These are phyloP conservation scores for Phoma herbarum DNA, from an alignment of 2,329 filamentous ascomycete genomes.

Conservation along the genomic window DNA sequence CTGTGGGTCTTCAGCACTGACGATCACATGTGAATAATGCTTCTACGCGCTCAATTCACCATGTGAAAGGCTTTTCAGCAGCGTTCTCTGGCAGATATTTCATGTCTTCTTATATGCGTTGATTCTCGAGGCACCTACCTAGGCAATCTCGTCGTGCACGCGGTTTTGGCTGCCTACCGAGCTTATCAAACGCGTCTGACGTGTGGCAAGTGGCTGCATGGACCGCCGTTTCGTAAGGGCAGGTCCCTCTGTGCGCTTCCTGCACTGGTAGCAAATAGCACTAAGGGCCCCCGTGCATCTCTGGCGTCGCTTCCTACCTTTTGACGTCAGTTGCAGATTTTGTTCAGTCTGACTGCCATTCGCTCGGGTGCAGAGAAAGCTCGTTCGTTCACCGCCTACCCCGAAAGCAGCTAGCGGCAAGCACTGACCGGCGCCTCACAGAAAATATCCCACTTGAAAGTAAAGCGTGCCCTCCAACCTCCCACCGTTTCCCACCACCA, in stretches of 20 bases:
- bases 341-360: constrained; percentile 17
- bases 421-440: constrained; percentile 24
- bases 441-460: constrained; percentile 26
- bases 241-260: constrained; percentile 8
- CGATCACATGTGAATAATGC: neutral
- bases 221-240: constrained; percentile 11
- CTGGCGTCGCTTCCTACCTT: neutral
- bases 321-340: constrained; percentile 17
- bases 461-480: constrained; percentile 19
- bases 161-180: constrained; percentile 11
- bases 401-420: constrained; percentile 24
- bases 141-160: neutral
- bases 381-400: constrained; percentile 25
- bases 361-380: constrained; percentile 20
- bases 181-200: constrained; percentile 7
- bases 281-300: neutral
- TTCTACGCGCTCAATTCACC: neutral
- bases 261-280: constrained; percentile 2
- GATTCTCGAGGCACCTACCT: neutral
- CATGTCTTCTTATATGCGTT: neutral
- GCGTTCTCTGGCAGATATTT: neutral
- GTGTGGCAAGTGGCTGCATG: constrained; percentile 8
- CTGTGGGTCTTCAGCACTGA: neutral
- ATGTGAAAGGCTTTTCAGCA: neutral
- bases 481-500: constrained; percentile 26